Base-by-base conservation (phyloP, 306 rosid genomes). In the Glycyrrhiza uralensis region DNA sequence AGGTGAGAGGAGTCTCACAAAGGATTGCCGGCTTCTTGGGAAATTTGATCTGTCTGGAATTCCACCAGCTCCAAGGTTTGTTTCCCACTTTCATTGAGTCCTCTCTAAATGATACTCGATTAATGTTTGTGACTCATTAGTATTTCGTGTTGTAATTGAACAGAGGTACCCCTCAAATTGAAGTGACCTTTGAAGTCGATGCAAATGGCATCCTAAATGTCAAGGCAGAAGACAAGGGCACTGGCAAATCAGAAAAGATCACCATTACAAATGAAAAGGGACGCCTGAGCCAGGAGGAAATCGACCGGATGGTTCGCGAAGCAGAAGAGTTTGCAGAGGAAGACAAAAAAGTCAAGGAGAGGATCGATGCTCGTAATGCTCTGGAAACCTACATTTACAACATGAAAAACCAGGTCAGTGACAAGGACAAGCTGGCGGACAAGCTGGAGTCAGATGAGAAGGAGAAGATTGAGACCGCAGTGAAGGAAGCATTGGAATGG, bases 1-100 rank as follows among this genome's bases (percentile, higher is more conserved):
- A 82, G 99, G 99, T 59, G 99, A 95, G 88, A 89, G 99, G 92
- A 95, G 99, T 87, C 96, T 95, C 69, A 95, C 97, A 68, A 95
- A 95, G 87, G 99, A 95, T 76, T 95, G 99, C 35, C 80, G 99
- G 52, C 84, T 86, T n/a, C 99, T 95, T 9, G 99, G 99, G 20
- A 95, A 95, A 71, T 95, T 95, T 17, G 99, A 95, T 74, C 79
- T 95, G 17, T 39, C 82, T 24, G 97, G 99, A 73, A 89, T 95
- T 84, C 99, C 99, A 18, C 99, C 97, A 39, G 90, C 99, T 69
- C 99, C 97, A 84, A 95, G 99, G 99, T 95, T 72, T 60, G 82
- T 39, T 54, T 67, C 62, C 61, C 52, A 63, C 41, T 36, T 26
- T 42, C 19, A 39, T 26, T 12, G 15, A 12, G 45, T 38, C 11